phyloP scores from a whole-genome alignment of 75 land plant genomes.

The Isoetes taiwanensis region DNA sequence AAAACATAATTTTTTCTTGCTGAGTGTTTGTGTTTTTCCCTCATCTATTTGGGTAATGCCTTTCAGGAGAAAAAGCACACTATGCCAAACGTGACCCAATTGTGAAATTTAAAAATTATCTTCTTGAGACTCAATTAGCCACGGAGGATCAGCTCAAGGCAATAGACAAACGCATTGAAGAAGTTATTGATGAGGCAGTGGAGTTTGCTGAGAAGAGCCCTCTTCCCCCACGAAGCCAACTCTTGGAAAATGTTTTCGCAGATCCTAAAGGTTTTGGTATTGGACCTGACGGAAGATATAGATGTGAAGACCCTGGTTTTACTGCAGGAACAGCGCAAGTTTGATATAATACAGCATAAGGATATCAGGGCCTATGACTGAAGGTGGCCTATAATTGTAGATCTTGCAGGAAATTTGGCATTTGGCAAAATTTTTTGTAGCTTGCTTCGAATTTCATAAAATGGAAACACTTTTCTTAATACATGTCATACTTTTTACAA shows the following conservation, averaged over 20 bases:
- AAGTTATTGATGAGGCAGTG: conserved; percentile 83
- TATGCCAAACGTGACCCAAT: conserved; percentile 92
- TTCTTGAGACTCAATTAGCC: conserved; percentile 67
- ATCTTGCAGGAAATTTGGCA: too few relatives aligned
- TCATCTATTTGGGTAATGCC: too few relatives aligned
- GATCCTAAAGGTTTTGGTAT: conserved; percentile 98
- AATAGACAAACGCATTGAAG: conserved; percentile 89
- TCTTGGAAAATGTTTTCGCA: conserved; percentile 91
- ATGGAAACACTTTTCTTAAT: too few relatives aligned
- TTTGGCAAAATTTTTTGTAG: too few relatives aligned
- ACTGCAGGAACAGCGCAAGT: conserved; percentile 92
- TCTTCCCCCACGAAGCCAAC: conserved; percentile 73
- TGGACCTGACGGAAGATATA: conserved; percentile 92
- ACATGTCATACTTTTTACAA: too few relatives aligned
- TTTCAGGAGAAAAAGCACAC: conserved; percentile 81
- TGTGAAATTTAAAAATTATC: conserved; percentile 62
- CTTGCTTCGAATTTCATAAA: too few relatives aligned
- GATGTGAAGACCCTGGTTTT: conserved; percentile 93
- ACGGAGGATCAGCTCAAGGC: conserved; percentile 65
- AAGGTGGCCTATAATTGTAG: too few relatives aligned
- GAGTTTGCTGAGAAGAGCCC: conserved; percentile 95
- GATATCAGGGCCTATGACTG: too few relatives aligned
- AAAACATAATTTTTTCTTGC: too few relatives aligned
- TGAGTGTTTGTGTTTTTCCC: too few relatives aligned
- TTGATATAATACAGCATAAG: too few relatives aligned